phyloP scores from a whole-genome alignment of 805 yeast genomes.

The Brettanomyces nanus region DNA sequence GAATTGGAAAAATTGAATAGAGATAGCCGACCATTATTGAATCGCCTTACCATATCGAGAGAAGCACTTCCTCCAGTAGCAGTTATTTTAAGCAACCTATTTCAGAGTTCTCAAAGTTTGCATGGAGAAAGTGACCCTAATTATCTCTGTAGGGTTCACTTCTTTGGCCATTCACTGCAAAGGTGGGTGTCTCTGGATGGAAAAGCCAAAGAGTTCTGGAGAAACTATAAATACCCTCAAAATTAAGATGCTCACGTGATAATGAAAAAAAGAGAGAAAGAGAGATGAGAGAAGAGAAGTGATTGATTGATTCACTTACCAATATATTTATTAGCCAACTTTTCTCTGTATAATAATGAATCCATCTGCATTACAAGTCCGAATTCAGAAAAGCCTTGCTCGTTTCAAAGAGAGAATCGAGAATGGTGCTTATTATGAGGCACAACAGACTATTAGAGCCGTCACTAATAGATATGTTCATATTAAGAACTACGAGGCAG shows the following conservation, averaged over 20 bases:
- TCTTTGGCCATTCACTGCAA: slow-evolving; percentile 12
- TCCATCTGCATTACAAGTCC: slow-evolving; percentile 21
- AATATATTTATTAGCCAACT: too few relatives aligned
- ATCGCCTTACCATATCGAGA: slow-evolving; percentile 4
- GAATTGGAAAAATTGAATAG: slow-evolving; percentile 11
- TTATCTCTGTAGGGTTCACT: slow-evolving; percentile 12
- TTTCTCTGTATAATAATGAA: slow-evolving; percentile 6
- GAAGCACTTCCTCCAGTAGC: slow-evolving; percentile 13
- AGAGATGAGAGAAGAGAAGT: too few relatives aligned
- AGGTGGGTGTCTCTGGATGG: slow-evolving; percentile 3
- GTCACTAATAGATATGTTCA: slow-evolving; percentile 79
- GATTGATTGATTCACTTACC: too few relatives aligned
- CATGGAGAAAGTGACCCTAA: background rate
- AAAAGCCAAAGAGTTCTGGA: slow-evolving; percentile 4
- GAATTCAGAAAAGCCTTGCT: slow-evolving; percentile 50
- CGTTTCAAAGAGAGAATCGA: slow-evolving; percentile 62
- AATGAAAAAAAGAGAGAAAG: too few relatives aligned
- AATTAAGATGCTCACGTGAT: slow-evolving; percentile 1
- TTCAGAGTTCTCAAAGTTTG: slow-evolving; percentile 23
- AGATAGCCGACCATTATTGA: slow-evolving; percentile 7
- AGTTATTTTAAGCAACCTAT: slow-evolving; percentile 25
- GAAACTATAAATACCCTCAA: background rate
- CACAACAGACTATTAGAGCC: slow-evolving; percentile 90
- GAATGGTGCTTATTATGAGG: slow-evolving; percentile 80
- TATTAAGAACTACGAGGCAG: slow-evolving; percentile 56